These are phyloP conservation scores for Arachnopeziza araneosa DNA, from an alignment of 2,329 filamentous ascomycete species.

Conservation along the genomic window DNA sequence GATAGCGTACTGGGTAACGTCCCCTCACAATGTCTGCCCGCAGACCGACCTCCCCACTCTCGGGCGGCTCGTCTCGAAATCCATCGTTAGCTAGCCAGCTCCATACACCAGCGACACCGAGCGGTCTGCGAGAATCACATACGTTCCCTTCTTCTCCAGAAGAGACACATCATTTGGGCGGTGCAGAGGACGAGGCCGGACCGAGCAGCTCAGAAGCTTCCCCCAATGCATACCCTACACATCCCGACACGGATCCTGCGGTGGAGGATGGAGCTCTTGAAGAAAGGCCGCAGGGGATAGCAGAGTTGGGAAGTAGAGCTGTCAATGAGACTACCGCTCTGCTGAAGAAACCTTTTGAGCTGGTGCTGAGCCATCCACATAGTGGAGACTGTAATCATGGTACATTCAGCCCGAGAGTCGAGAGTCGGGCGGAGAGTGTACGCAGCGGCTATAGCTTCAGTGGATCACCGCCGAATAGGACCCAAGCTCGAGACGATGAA, in stretches of 20 bases:
- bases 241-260: conserved; percentile 13
- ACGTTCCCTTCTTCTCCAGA: conserved; percentile 23
- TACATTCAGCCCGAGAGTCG: conserved; percentile 66
- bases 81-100: conserved; percentile 5
- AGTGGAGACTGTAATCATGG: conserved; percentile 59
- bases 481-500: conserved; percentile 6
- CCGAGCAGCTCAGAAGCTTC: conserved; percentile 20
- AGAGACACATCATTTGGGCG: conserved; percentile 1
- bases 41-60: conserved; percentile 5
- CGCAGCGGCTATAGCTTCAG: conserved; percentile 21
- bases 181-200: background rate
- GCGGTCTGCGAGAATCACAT: conserved; percentile 26
- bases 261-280: conserved; percentile 13
- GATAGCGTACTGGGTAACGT: background rate
- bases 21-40: conserved; percentile 5
- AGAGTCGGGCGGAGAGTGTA: conserved; percentile 27
- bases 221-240: conserved; percentile 18
- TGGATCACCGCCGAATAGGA: conserved; percentile 13
- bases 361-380: conserved; percentile 20
- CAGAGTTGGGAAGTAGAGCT: conserved; percentile 8
- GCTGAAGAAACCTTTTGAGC: conserved; percentile 36
- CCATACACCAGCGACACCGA: conserved; percentile 24
- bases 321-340: conserved; percentile 48
- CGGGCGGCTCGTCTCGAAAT: conserved; percentile 7
- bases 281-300: conserved; percentile 3